Evolutionary conservation across 768 basidiomycete genomes (phyloP).

Genomic region (Psilocybe azurescens): DNA sequence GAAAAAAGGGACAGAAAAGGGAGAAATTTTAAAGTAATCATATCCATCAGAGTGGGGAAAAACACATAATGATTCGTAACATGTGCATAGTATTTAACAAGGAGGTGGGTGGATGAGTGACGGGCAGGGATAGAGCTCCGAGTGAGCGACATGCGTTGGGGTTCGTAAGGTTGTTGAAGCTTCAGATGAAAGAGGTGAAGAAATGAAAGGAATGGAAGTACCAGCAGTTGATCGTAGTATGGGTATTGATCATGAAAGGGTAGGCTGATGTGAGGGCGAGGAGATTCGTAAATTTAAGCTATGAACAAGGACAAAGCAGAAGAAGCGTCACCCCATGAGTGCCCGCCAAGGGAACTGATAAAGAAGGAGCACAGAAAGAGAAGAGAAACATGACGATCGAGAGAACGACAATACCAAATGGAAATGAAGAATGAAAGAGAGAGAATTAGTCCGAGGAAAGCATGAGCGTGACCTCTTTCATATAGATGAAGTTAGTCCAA

Average conservation of each 20-base stretch:
- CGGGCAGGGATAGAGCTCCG: neutral
- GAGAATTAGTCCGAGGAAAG: neutral
- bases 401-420: neutral
- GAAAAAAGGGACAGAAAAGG: neutral
- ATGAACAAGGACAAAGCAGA: neutral
- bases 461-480: neutral
- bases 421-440: neutral
- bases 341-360: neutral
- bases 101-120: neutral
- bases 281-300: neutral
- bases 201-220: neutral
- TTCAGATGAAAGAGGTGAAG: neutral
- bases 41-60: neutral
- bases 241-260: neutral
- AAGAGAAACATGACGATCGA: neutral
- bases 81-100: neutral
- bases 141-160: neutral
- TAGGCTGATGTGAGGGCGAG: neutral
- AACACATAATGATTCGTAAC: neutral
- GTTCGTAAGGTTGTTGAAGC: neutral
- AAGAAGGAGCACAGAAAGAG: neutral
- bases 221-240: neutral
- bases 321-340: neutral
- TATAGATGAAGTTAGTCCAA: conserved; percentile 23
- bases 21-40: neutral